Base-by-base conservation (phyloP, 139 green algal species). In the Chlorella vulgaris region DNA sequence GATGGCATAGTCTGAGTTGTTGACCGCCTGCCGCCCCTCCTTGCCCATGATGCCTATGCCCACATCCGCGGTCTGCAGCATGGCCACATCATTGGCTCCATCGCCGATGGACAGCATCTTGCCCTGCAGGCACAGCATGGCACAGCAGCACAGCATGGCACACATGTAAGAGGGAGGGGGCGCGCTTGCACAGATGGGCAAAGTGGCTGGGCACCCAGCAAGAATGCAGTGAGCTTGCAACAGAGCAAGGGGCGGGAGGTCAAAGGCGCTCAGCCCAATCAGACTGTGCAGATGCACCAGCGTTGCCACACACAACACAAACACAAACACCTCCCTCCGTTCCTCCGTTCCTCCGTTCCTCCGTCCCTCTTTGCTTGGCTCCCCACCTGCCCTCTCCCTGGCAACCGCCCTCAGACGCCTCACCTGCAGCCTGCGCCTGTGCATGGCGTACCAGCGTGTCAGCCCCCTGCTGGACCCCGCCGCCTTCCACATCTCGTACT, bases 81-180 rank as follows among this genome's bases (percentile, higher is more conserved):
- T 99, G 79, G 94, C 94, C 62, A 99, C 97, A 83, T 99, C 97
- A 74, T 99, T 99, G 63, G 97, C 97, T 51, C 96, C 96, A 84
- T 99, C 96, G 3, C 96, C 96, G 28, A 99, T 98, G 78, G 90
- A 93, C 42, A 99, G 91, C 83, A 97, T 99, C 15, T 95, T 93
- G 39, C 83, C 84, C 68, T 85, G 81, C 51, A 38, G 3, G 1
- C 33, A 3, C 24, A 33, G 5, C 1, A 7, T 55, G 1, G 36
- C 22, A 6, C 35, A n/a, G n/a, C n/a, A n/a, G n/a, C n/a, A n/a
- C n/a, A n/a, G n/a, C n/a, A n/a, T n/a, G n/a, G n/a, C n/a, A n/a
- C n/a, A n/a, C n/a, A n/a, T n/a, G n/a, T n/a, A n/a, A n/a, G n/a
- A n/a, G n/a, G n/a, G n/a, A n/a, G n/a, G n/a, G n/a, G n/a, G n/a